Percentiles rank a stretch among this genome's conserved stretches.
Evolutionary conservation across 2,329 filamentous ascomycete genomes (phyloP).

Genomic region (Acrodontium crateriforme): DNA sequence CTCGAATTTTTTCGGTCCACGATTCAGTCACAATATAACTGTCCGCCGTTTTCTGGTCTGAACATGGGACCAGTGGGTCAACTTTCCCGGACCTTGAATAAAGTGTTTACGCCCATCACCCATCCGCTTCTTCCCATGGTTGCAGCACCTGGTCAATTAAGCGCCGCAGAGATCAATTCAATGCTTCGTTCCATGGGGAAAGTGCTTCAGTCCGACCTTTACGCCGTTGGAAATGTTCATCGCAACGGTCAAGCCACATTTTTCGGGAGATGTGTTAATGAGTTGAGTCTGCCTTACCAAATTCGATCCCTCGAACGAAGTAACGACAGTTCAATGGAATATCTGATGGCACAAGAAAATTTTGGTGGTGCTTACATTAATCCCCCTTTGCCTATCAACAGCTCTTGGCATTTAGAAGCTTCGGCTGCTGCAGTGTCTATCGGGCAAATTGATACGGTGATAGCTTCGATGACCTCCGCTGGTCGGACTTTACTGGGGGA

Average conservation of each 20-base stretch:
- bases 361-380: slow-evolving; percentile 77
- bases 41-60: slow-evolving; percentile 66
- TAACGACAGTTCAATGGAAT: slow-evolving; percentile 52
- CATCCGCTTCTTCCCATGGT: slow-evolving; percentile 73
- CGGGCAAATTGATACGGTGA: slow-evolving; percentile 69
- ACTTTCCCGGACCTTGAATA: slow-evolving; percentile 70
- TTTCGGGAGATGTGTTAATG: slow-evolving; percentile 52
- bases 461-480: slow-evolving; percentile 41
- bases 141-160: slow-evolving; percentile 73
- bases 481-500: slow-evolving; percentile 55
- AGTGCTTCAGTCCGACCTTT: slow-evolving; percentile 64
- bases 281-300: slow-evolving; percentile 69
- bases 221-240: slow-evolving; percentile 60
- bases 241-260: slow-evolving; percentile 71
- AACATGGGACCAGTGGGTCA: slow-evolving; percentile 84
- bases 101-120: slow-evolving; percentile 76
- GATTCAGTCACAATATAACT: slow-evolving; percentile 54
- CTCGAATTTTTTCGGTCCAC: slow-evolving; percentile 76
- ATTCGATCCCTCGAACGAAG: slow-evolving; percentile 63
- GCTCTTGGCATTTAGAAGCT: slow-evolving; percentile 46
- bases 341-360: slow-evolving; percentile 55
- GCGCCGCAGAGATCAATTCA: slow-evolving; percentile 71
- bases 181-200: slow-evolving; percentile 67
- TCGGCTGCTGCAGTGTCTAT: slow-evolving; percentile 67
- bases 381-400: slow-evolving; percentile 48